Conservation (phyloP, 768 basidiomycete species). For the Leccinellum luteum region DNA sequence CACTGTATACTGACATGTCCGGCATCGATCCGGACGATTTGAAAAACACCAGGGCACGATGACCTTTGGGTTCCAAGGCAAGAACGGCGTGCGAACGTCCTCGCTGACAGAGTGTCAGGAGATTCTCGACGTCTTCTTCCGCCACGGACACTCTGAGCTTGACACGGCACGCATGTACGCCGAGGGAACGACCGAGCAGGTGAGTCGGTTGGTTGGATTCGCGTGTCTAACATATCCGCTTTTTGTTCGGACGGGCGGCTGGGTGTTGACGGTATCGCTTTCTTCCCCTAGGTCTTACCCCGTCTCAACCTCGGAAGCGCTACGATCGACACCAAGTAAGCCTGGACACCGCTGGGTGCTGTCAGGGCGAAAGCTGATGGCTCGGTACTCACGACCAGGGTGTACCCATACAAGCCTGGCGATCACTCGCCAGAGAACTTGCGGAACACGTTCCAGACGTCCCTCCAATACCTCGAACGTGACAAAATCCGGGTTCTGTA, state of each 20-base stretch:
- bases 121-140: constrained; percentile 44
- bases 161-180: constrained; percentile 53
- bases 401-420: constrained; percentile 41
- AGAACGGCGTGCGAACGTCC: constrained; percentile 39
- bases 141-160: constrained; percentile 42
- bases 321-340: constrained; percentile 49
- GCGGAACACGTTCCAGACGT: constrained; percentile 44
- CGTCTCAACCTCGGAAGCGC: constrained; percentile 40
- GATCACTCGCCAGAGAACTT: constrained; percentile 41
- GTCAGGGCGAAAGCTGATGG: background rate
- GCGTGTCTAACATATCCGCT: background rate
- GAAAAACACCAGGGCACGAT: constrained; percentile 39
- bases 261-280: background rate
- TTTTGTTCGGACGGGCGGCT: background rate
- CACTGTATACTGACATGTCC: background rate
- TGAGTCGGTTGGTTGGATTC: constrained; percentile 11
- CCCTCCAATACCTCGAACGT: constrained; percentile 43
- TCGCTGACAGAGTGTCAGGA: constrained; percentile 38
- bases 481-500: constrained; percentile 52
- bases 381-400: constrained; percentile 25
- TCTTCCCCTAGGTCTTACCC: constrained; percentile 34
- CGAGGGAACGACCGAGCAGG: constrained; percentile 55
- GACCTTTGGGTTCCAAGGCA: constrained; percentile 43
- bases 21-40: background rate
- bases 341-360: background rate